Evolutionary conservation across 495 filamentous ascomycete species (phyloP).

Genomic region (Tricharina praecox): DNA sequence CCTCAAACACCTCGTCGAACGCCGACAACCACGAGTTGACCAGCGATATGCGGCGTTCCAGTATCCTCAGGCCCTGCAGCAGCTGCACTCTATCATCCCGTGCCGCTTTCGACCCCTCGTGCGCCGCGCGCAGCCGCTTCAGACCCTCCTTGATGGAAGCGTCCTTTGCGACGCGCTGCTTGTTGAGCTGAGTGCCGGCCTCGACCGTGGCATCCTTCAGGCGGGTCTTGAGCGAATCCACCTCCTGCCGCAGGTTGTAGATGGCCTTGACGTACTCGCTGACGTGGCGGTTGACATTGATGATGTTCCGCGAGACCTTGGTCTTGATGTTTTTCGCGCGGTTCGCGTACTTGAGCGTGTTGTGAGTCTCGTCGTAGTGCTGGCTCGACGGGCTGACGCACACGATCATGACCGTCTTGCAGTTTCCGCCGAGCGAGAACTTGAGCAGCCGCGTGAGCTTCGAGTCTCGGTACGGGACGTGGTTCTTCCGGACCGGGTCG

Average conservation of each 20-base stretch:
- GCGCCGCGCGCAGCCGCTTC: constrained; percentile 62
- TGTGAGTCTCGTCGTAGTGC: constrained; percentile 97
- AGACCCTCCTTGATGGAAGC: constrained; percentile 62
- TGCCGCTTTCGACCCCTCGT: constrained; percentile 64
- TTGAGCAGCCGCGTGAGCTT: constrained; percentile 93
- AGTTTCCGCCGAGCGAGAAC: constrained; percentile 93
- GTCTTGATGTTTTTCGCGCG: constrained; percentile 99
- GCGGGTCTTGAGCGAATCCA: constrained; percentile 69
- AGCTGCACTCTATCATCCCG: constrained; percentile 58
- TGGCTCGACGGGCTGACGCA: constrained; percentile 92
- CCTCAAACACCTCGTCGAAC: constrained; percentile 68
- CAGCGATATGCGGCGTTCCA: constrained; percentile 68
- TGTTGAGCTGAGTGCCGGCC: constrained; percentile 78
- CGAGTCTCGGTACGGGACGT: constrained; percentile 94
- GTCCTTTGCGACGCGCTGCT: constrained; percentile 70
- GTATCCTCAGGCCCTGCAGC: constrained; percentile 68
- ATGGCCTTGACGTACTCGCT: constrained; percentile 37
- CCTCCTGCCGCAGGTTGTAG: constrained; percentile 24
- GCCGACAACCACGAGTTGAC: constrained; percentile 83
- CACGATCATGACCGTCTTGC: constrained; percentile 99
- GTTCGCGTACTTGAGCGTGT: constrained; percentile 94
- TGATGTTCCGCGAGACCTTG: constrained; percentile 94
- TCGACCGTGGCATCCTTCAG: constrained; percentile 77
- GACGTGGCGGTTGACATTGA: constrained; percentile 97
- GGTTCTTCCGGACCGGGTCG: constrained; percentile 78